phyloP scores from a whole-genome alignment of 768 basidiomycete species.

The Crassisporium funariophilum region DNA sequence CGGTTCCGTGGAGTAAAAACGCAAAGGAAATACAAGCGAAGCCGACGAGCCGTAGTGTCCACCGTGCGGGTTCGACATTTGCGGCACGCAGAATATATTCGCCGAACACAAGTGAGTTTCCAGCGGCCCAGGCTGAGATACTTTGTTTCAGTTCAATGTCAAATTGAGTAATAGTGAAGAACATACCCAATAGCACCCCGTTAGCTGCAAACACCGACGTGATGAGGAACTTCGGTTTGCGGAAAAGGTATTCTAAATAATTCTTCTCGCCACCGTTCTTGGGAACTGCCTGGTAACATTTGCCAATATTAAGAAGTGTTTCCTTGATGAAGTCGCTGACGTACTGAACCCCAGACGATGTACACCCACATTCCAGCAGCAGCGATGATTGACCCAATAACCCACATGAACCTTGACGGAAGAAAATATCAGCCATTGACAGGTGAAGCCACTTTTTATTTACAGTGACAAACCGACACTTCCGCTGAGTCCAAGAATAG shows the following conservation, averaged over 20 bases:
- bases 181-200: constrained; percentile 46
- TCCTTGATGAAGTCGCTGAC: constrained; percentile 9
- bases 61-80: constrained; percentile 29
- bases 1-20: constrained; percentile 42
- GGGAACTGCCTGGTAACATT: constrained; percentile 47
- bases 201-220: constrained; percentile 60
- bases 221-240: constrained; percentile 54
- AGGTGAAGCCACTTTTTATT: constrained; percentile 4
- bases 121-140: constrained; percentile 38
- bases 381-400: constrained; percentile 42
- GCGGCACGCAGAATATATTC: constrained; percentile 48
- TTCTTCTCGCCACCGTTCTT: constrained; percentile 73
- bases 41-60: constrained; percentile 36
- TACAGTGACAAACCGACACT: constrained; percentile 43
- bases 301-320: not conserved
- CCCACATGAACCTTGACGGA: constrained; percentile 40
- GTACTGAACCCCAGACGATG: constrained; percentile 41
- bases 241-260: constrained; percentile 65
- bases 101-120: constrained; percentile 59
- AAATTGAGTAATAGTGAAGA: not conserved
- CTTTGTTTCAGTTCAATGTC: not conserved
- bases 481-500: constrained; percentile 39
- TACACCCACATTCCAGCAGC: constrained; percentile 43
- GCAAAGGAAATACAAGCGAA: constrained; percentile 40
- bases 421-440: not conserved